Conservation (phyloP, 2,329 filamentous ascomycete genomes). For the Calonectria naviculata region DNA sequence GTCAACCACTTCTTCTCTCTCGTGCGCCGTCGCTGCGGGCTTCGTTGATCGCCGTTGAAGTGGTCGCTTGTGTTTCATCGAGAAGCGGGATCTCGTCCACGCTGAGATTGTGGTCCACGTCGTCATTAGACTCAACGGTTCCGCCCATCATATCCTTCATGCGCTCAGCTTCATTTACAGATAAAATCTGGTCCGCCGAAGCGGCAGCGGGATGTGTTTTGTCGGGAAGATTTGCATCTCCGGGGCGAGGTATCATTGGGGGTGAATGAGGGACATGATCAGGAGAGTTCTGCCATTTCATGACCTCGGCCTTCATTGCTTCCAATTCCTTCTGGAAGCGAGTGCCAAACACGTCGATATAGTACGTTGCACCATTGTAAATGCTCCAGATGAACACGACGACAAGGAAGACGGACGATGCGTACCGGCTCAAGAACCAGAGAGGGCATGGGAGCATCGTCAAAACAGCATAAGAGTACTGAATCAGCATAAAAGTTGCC, state of each 20-base stretch:
- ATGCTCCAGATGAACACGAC: conserved; percentile 94
- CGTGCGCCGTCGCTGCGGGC: conserved; percentile 58
- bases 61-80: conserved; percentile 52
- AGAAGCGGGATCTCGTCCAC: conserved; percentile 70
- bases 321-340: conserved; percentile 97
- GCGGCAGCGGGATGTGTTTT: conserved; percentile 27
- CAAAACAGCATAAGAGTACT: conserved; percentile 88
- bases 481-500: conserved; percentile 93
- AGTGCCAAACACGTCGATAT: conserved; percentile 98
- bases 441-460: conserved; percentile 96
- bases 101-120: conserved; percentile 38
- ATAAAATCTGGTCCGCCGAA: conserved; percentile 25
- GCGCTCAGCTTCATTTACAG: conserved; percentile 29
- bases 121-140: conserved; percentile 28
- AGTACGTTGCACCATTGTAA: conserved; percentile 97
- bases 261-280: conserved; percentile 55
- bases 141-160: conserved; percentile 30
- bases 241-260: conserved; percentile 43
- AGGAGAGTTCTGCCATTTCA: conserved; percentile 81
- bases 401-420: conserved; percentile 80
- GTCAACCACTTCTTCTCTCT: conserved; percentile 55
- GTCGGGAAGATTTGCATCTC: conserved; percentile 28
- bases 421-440: conserved; percentile 92
- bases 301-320: conserved; percentile 86
- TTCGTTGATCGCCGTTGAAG: conserved; percentile 56